These are phyloP conservation scores for Hyaloscypha bicolor DNA, from an alignment of 495 filamentous ascomycete genomes.

Conservation along the genomic window DNA sequence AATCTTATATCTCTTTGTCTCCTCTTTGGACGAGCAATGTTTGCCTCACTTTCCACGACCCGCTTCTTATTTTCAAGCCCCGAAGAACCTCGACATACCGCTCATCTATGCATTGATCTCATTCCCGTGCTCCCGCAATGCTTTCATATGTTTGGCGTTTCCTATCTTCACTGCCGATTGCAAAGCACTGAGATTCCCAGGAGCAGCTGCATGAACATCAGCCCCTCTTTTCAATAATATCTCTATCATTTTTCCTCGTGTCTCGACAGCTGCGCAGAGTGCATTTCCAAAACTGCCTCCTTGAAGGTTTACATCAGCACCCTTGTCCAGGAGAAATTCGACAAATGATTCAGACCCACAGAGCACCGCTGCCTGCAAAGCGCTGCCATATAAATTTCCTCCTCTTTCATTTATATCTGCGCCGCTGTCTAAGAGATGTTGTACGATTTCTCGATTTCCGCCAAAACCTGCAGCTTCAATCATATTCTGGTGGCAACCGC, in stretches of 20 bases:
- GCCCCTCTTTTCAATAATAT: constrained; percentile 5
- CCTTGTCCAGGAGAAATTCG: constrained; percentile 3
- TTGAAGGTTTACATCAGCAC: constrained; percentile 4
- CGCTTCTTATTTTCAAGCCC: too few species aligned
- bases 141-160: not conserved
- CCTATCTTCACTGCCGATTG: not conserved
- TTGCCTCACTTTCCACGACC: too few species aligned
- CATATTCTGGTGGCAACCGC: constrained; percentile 28
- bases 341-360: not conserved
- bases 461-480: constrained; percentile 27
- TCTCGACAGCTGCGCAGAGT: not conserved
- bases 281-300: not conserved
- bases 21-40: too few species aligned
- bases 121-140: too few species aligned
- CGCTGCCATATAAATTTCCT: not conserved
- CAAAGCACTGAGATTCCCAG: not conserved
- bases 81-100: too few species aligned
- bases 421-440: constrained; percentile 28
- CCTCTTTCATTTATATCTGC: constrained; percentile 23
- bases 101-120: too few species aligned
- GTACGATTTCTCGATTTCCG: not conserved
- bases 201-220: not conserved
- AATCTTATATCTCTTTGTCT: too few species aligned
- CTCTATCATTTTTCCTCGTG: not conserved
- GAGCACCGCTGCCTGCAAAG: not conserved